Percentiles rank a stretch among this genome's conserved stretches.
phyloP scores from a whole-genome alignment of 306 rosid genomes.

The Coriaria nepalensis region DNA sequence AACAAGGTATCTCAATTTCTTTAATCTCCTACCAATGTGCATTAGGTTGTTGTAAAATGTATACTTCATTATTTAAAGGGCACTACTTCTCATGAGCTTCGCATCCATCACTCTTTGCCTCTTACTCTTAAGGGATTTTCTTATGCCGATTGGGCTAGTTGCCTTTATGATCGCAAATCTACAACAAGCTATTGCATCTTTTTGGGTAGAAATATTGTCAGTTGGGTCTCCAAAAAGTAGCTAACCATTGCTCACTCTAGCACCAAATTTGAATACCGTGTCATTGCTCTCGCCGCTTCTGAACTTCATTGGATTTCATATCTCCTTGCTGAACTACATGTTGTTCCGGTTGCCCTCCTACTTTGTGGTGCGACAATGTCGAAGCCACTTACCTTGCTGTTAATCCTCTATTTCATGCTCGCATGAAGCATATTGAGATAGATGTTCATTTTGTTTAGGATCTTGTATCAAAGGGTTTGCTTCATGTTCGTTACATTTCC shows the following conservation, averaged over 20 bases:
- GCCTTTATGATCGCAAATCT: not conserved
- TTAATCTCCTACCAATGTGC: not conserved
- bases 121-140: not conserved
- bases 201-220: not conserved
- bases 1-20: constrained; percentile 1
- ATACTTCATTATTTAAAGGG: not conserved
- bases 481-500: no score
- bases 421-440: not conserved
- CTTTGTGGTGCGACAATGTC: not conserved
- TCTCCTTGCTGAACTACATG: not conserved
- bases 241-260: not conserved
- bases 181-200: not conserved
- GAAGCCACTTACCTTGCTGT: not conserved
- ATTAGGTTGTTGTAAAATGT: not conserved
- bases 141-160: not conserved
- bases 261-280: not conserved
- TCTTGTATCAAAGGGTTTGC: no score
- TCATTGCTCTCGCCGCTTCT: not conserved
- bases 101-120: not conserved
- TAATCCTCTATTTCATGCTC: not conserved
- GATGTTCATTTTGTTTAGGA: no score
- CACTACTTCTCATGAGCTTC: no score
- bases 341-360: not conserved
- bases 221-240: not conserved
- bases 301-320: not conserved